Evolutionary conservation across 805 yeast species (phyloP), one percentile per base, ranked within the genome.

Genomic region (Candida piceae): DNA sequence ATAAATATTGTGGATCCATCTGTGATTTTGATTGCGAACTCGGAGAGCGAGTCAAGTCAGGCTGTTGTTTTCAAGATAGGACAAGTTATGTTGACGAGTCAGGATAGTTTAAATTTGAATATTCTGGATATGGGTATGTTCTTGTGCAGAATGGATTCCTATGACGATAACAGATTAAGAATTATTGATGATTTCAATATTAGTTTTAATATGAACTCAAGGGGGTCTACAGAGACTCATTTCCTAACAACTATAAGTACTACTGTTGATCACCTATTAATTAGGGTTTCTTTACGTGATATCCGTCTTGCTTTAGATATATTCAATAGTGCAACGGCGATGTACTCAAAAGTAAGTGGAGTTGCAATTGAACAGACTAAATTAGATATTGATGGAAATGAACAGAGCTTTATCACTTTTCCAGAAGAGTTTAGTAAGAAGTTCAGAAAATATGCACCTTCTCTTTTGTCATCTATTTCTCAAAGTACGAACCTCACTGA

Each of bases 51-150:
- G 2, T 70, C 78, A 42, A 76, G 95, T 0, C 95, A 89, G 50
- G 97, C 97, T 0, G 73, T 90, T 42, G 96, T 90, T 2, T 82
- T 93, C 64, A 84, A 85, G 51, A 77, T 88, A 11, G 94, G 83
- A 41, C 96, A 89, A 52, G 60, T 88, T 3, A 62, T 81, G 31
- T 54, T 85, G 3, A 72, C 90, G 0, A 76, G 82, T 40, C 88
- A 83, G 50, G 75, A 78, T 39, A 75, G 81, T 3, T 60, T 73
- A 0, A 72, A 90, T 0, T 54, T 88, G 5, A 76, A 84, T 19
- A 80, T 85, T 0, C 74, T 80, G 45, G 85, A 83, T 41, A 76
- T 88, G 35, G 97, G 97, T 2, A 77, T 93, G 81, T 93, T 84
- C 52, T 63, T 93, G 41, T 76, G 88, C 32, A 70, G 67, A 17